phyloP scores from a whole-genome alignment of 176 grass and related monocot species.

The Bromus sterilis region DNA sequence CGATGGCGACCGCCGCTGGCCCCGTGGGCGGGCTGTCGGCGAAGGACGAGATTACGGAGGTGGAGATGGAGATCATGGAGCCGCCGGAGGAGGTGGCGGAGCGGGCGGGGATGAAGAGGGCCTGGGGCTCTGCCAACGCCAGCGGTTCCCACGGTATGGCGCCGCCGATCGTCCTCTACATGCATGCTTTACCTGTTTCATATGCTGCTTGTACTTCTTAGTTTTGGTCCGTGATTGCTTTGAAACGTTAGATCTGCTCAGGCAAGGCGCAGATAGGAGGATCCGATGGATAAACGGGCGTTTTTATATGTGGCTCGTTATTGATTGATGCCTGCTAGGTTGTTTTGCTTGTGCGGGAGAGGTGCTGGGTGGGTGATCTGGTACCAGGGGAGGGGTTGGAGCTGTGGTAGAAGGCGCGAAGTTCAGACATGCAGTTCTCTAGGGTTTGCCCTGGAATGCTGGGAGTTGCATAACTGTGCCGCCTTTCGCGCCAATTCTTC shows the following conservation, averaged over 20 bases:
- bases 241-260: conserved; percentile 6
- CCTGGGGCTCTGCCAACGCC: neutral
- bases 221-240: neutral
- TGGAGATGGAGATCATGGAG: neutral
- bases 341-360: conserved; percentile 5
- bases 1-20: conserved; percentile 19
- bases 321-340: neutral
- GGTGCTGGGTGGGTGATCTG: neutral
- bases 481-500: neutral
- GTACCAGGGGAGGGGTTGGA: neutral
- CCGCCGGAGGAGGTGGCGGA: neutral
- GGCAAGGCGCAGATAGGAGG: neutral
- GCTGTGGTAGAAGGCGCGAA: neutral
- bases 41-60: conserved; percentile 1
- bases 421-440: neutral
- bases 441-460: conserved; percentile 12
- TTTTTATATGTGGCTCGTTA: neutral
- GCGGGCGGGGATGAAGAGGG: conserved; percentile 14
- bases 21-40: neutral
- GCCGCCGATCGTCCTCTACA: neutral
- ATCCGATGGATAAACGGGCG: neutral
- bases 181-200: neutral
- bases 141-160: conserved; percentile 2
- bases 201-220: neutral
- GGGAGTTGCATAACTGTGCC: neutral